Evolutionary conservation across 495 filamentous ascomycete genomes (phyloP), one percentile per base, ranked within the genome.

Genomic region (Penicillium manginii): DNA sequence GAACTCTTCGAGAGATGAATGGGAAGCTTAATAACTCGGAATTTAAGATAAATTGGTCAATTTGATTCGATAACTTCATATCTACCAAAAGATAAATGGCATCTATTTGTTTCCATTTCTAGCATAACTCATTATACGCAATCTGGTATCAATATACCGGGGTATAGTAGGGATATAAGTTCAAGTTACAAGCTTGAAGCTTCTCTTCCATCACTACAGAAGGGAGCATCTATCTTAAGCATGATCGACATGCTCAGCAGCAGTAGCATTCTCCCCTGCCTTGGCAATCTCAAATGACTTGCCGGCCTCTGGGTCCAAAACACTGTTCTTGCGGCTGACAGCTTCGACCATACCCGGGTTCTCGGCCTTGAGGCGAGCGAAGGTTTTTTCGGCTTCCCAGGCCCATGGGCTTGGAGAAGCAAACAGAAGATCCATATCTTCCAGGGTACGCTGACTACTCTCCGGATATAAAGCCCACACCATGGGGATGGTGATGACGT

Each of bases 401-500:
- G 79, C 77, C 81, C 83, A 88, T 5, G 80, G 81, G 1, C 77
- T 83, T 11, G 81, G 72, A 2, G 81, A 74, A 0, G 86, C 87
- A 51, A 89, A 89, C 9, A 89, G 65, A 5, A 89, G 73, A 60
- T 89, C 83, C 78, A 89, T 89, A 55, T 88, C 86, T 59, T 90
- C 87, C 18, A 90, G 73, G 0, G 86, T 88, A 14, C 85, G 83
- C 67, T 88, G 85, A 64, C 85, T 87, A 23, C 80, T 84, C 64
- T 90, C 86, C 1, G 87, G 87, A 52, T 89, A 89, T 0, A 88
- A 59, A n/a, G 82, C 84, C 83, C 84, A 89, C 21, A 89, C 83
- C 73, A 87, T 84, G 10, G 84, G 84, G 15, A 88, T 83, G 6
- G 81, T 80, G 60, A 88, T 71, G 29, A 85, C 77, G 65, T 88